Base-by-base conservation (phyloP, 345 rosid genomes). In the Eucalyptus cladocalyx region DNA sequence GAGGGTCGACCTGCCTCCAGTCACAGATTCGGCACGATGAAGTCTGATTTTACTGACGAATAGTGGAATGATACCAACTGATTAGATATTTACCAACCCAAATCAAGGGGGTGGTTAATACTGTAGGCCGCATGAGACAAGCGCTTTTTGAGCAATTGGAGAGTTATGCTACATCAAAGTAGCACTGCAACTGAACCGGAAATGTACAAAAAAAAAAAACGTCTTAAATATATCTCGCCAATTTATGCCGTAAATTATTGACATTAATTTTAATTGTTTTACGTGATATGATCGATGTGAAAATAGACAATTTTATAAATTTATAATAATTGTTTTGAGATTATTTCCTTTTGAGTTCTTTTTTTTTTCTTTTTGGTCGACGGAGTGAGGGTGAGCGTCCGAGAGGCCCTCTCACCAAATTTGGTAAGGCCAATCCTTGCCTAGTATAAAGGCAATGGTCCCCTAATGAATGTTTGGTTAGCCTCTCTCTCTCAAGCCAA, bases 221-320 rank as follows among this genome's bases (percentile, higher is more conserved):
- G 13, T 10, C 62, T 56, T 56, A 23, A 9, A 24, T 56, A 9
- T 56, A 56, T 56, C 0, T 56, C 0, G 3, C 0, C 30, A 56
- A 24, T 56, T 9, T 8, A 56, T 2, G 12, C 1, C 1, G 30
- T 23, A 23, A 56, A 56, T 56, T 23, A 24, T 24, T 56, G 28
- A 56, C 12, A 24, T 24, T 3, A 11, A 24, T 5, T 23, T 1
- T 56, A 24, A 24, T 56, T 56, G 6, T 56, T 56, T 11, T 56
- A 56, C 0, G 3, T 9, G 13, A 56, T 24, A 56, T 24, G 30
- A 56, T 56, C 1, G 1, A 24, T 24, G 3, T 0, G 6, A 7
- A 56, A 23, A 24, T 24, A 23, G 6, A 56, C 0, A 56, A 2
- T 56, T 56, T 56, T 56, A 56, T 56, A 56, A 54, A 23, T 56